These are phyloP conservation scores for Hypoxylon sp. DNA, from an alignment of 2,329 filamentous ascomycete genomes.

Conservation along the genomic window DNA sequence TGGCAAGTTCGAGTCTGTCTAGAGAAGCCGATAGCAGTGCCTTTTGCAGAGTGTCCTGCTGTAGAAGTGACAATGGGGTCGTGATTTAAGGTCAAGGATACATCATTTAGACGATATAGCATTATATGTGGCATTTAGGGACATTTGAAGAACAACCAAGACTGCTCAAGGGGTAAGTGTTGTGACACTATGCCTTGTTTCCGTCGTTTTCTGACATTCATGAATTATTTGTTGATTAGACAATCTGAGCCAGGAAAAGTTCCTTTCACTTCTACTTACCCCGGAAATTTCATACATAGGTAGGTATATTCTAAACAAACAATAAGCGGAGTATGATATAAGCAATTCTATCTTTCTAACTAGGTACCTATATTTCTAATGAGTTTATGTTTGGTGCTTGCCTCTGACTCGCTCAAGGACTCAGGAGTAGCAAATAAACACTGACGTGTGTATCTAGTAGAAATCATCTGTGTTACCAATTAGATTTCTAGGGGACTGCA, in stretches of 20 bases:
- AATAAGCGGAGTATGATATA: not conserved
- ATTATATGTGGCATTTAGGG: not conserved
- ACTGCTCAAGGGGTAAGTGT: not conserved
- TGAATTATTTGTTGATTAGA: not conserved
- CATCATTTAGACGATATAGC: not conserved
- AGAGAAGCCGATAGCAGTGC: slow-evolving; percentile 81
- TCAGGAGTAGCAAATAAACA: slow-evolving; percentile 4
- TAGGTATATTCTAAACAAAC: not conserved
- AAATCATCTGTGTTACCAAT: not conserved
- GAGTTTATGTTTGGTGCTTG: not conserved
- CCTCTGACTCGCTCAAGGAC: not conserved
- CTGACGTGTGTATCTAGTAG: not conserved
- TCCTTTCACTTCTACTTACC: not conserved
- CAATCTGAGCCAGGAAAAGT: not conserved
- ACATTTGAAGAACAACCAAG: not conserved
- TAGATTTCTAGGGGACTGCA: not conserved
- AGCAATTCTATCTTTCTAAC: not conserved
- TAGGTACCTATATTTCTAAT: not conserved
- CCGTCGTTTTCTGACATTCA: not conserved
- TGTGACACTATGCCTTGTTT: not conserved
- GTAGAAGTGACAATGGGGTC: slow-evolving; percentile 69
- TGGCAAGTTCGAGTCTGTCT: slow-evolving; percentile 73
- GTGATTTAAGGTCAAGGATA: slow-evolving; percentile 14
- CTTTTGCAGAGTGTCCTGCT: slow-evolving; percentile 78
- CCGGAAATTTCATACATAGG: not conserved